Evolutionary conservation across 495 filamentous ascomycete genomes (phyloP).

Genomic region (Talaromyces adpressus): DNA sequence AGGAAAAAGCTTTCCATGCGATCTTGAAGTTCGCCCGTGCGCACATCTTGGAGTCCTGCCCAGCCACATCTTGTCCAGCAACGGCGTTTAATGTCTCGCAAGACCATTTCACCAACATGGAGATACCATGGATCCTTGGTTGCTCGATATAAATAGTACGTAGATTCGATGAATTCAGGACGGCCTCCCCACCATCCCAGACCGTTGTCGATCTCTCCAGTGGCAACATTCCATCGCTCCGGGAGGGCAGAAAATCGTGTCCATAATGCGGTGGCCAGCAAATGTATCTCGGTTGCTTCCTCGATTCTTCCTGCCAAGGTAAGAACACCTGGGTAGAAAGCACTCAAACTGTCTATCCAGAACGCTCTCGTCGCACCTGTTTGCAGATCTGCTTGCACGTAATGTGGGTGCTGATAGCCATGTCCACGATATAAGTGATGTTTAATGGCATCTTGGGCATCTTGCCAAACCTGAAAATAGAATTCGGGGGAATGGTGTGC

Average conservation of each 20-base stretch:
- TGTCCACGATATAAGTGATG: constrained; percentile 67
- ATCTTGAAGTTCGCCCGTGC: constrained; percentile 81
- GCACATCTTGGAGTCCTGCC: constrained; percentile 91
- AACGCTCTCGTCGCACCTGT: constrained; percentile 76
- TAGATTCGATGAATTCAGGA: constrained; percentile 94
- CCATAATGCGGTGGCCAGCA: constrained; percentile 90
- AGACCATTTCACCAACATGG: constrained; percentile 89
- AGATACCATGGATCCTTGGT: constrained; percentile 97
- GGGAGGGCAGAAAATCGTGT: constrained; percentile 86
- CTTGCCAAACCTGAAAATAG: constrained; percentile 80
- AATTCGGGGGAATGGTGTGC: constrained; percentile 64
- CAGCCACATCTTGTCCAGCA: constrained; percentile 95
- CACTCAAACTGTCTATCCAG: constrained; percentile 93
- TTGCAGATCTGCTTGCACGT: constrained; percentile 79
- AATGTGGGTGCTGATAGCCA: constrained; percentile 77
- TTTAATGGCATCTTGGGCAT: constrained; percentile 77
- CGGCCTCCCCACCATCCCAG: constrained; percentile 92
- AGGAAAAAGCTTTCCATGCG: constrained; percentile 99
- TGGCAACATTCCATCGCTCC: constrained; percentile 84
- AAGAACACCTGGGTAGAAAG: constrained; percentile 91
- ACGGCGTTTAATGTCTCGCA: constrained; percentile 78
- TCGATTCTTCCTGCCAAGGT: constrained; percentile 80
- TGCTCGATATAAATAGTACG: constrained; percentile 84
- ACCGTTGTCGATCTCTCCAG: constrained; percentile 78
- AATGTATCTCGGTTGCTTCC: constrained; percentile 80